Evolutionary conservation across 2,329 filamentous ascomycete species (phyloP).

Genomic region (Esteya vermicola): DNA sequence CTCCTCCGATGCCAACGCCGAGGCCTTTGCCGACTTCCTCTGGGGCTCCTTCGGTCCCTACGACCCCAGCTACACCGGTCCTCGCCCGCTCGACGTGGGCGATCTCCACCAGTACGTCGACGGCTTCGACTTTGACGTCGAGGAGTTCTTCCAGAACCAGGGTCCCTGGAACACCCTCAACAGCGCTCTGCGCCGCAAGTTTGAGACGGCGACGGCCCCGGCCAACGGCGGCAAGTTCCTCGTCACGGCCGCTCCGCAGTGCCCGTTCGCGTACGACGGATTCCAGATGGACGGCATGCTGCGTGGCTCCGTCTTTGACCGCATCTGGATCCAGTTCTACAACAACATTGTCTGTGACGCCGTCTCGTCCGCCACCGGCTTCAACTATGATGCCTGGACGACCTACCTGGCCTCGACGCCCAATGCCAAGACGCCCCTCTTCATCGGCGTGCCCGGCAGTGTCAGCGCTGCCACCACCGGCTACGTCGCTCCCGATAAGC

Average conservation of each 20-base stretch:
- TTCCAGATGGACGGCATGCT: slow-evolving; percentile 29
- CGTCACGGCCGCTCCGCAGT: slow-evolving; percentile 32
- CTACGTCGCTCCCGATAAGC: slow-evolving; percentile 13
- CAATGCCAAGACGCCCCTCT: slow-evolving; percentile 22
- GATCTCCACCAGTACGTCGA: slow-evolving; percentile 27
- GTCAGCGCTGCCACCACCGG: slow-evolving; percentile 11
- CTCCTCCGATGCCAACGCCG: slow-evolving; percentile 15
- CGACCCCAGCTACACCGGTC: slow-evolving; percentile 13
- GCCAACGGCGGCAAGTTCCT: slow-evolving; percentile 18
- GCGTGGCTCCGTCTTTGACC: slow-evolving; percentile 22
- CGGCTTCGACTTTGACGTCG: slow-evolving; percentile 37
- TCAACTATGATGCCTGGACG: slow-evolving; percentile 25
- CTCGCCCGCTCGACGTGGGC: slow-evolving; percentile 27
- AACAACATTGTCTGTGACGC: slow-evolving; percentile 28
- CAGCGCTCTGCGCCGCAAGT: slow-evolving; percentile 6
- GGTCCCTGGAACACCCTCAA: slow-evolving; percentile 8
- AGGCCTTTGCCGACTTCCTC: slow-evolving; percentile 22
- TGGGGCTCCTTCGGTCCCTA: slow-evolving; percentile 23
- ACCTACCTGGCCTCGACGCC: slow-evolving; percentile 15
- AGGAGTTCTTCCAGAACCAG: slow-evolving; percentile 16
- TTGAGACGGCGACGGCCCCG: slow-evolving; percentile 6
- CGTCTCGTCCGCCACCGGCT: slow-evolving; percentile 14
- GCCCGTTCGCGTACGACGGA: slow-evolving; percentile 21
- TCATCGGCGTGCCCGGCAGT: slow-evolving; percentile 22
- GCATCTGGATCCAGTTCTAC: slow-evolving; percentile 32